Evolutionary conservation across 225 moss, liverwort and hornwort genomes (phyloP), one percentile per base, ranked within the genome.

Genomic region (Pseudoscleropodium purum): DNA sequence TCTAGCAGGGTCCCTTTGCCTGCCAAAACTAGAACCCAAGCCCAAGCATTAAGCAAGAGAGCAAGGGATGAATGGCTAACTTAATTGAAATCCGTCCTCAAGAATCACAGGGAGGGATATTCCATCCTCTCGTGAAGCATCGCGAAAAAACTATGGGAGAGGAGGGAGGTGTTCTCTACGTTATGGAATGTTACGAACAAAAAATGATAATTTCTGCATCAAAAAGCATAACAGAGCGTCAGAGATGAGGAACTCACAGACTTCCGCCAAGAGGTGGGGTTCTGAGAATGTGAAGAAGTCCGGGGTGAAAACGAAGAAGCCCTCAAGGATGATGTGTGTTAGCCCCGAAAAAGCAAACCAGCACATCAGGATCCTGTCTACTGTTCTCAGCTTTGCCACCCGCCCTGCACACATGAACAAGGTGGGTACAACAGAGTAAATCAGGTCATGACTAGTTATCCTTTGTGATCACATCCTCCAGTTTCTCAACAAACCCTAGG

Each of bases 261-360:
- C 90, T 96, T 98, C 98, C 29, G 97, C 96, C 9, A 97, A 76
- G 49, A 96, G 93, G 87, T 97, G 93, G 23, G 95, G 93, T 69
- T 93, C 81, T 14, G 93, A 79, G 78, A 93, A 81, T 62, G 92
- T 95, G 93, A 90, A 96, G 67, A 96, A 96, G 62, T 98, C 92
- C 5, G 97, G 97, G 41, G 96, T 96, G 90, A 98, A 96, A 84
- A 94, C 98, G 81, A 98, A 98, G 94, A 95, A 98, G 62, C 98
- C 97, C 92, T 98, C 98, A 19, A 98, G 89, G 85, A 98, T 51
- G n/a, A 93, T 86, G 83, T 98, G 98, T 19, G 96, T 93, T 67
- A 97, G 91, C 67, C 98, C 98, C 81, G 97, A 96, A 88, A 95
- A 92, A 67, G 94, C 88, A 94, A 95, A 98, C 98, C 98, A 98